Evolutionary conservation across 257 asterid genomes (phyloP).

Genomic region (Nicotiana tabacum): DNA sequence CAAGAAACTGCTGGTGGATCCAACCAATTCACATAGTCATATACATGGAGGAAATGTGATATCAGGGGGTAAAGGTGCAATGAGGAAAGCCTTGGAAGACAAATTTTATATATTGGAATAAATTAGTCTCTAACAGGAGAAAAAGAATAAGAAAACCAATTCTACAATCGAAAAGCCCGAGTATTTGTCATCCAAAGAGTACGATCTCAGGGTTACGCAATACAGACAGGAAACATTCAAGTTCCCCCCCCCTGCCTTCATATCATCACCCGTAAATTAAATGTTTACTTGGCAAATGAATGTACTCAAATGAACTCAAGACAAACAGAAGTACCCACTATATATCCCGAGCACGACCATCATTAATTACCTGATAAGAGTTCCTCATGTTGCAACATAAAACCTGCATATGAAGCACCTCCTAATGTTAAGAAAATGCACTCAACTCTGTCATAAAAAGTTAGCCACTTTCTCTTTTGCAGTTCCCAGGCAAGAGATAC

Average conservation of each 20-base stretch:
- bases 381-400: slow-evolving; percentile 14
- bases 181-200: neutral
- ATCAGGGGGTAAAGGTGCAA: neutral
- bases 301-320: neutral
- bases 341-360: neutral
- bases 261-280: neutral
- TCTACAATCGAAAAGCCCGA: neutral
- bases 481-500: slow-evolving; percentile 62
- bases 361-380: slow-evolving; percentile 6
- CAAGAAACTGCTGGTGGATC: neutral
- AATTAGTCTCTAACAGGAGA: neutral
- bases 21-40: neutral
- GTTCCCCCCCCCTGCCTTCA: neutral
- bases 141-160: neutral
- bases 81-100: neutral
- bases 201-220: neutral
- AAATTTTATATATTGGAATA: neutral
- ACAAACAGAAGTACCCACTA: neutral
- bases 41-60: neutral
- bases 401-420: slow-evolving; percentile 13
- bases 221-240: slow-evolving; percentile 1
- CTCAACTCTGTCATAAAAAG: neutral
- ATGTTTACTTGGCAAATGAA: neutral
- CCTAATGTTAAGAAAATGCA: neutral
- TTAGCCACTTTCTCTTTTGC: slow-evolving; percentile 48